Evolutionary conservation across 129 eudicot genomes (phyloP).

Genomic region (Tagetes patula): DNA sequence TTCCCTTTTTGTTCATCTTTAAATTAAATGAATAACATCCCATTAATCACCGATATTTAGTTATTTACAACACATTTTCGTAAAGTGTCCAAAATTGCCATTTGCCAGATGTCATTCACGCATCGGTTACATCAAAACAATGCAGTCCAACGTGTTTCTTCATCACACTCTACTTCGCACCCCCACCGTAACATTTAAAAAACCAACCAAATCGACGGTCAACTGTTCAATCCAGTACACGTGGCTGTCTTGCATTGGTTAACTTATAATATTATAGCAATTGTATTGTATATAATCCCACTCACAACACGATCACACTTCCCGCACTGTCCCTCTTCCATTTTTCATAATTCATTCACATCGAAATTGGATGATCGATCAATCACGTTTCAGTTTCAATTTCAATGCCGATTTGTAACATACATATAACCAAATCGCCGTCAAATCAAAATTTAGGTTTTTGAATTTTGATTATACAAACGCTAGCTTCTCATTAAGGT

Average conservation of each 20-base stretch:
- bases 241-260: background rate
- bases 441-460: background rate
- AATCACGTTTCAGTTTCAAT: background rate
- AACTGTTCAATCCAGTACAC: background rate
- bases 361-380: background rate
- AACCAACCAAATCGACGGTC: conserved; percentile 5
- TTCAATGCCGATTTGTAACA: conserved; percentile 4
- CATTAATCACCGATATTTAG: no score
- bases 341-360: background rate
- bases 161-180: conserved; percentile 11
- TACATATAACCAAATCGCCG: background rate
- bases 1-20: background rate
- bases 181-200: background rate
- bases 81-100: background rate
- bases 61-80: no score
- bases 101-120: background rate
- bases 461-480: background rate
- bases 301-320: conserved; percentile 8
- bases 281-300: background rate
- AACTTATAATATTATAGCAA: no score
- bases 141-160: background rate
- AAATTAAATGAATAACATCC: background rate
- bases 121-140: background rate
- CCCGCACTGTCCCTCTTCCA: background rate
- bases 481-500: conserved; percentile 19